A percentile compares a stretch with the other conserved stretches of the same genome.
Conservation (phyloP, 768 basidiomycete genomes). For the Kwoniella newhampshirensis region DNA sequence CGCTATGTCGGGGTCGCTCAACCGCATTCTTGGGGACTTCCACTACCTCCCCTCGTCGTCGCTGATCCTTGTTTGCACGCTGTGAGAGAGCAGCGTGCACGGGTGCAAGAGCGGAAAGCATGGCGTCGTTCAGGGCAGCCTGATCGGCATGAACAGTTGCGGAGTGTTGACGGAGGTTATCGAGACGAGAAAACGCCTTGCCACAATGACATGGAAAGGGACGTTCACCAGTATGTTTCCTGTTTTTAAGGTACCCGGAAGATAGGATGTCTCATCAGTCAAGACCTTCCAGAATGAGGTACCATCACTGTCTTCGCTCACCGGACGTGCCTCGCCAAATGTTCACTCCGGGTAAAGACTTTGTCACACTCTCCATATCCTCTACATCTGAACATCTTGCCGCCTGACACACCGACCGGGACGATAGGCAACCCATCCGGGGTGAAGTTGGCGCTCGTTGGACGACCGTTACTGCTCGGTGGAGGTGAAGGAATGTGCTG, state of each 20-base stretch:
- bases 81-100: constrained; percentile 50
- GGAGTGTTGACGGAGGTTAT: constrained; percentile 94
- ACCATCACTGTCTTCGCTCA: constrained; percentile 54
- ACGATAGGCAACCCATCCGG: constrained; percentile 45
- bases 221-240: constrained; percentile 96
- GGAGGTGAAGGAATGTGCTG: constrained; percentile 43
- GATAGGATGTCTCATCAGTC: not conserved
- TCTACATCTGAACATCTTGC: constrained; percentile 89
- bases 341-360: constrained; percentile 94
- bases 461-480: constrained; percentile 32
- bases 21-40: constrained; percentile 50
- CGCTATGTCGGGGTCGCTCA: constrained; percentile 41
- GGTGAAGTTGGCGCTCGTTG: constrained; percentile 34
- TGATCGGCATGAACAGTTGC: constrained; percentile 97
- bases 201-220: constrained; percentile 95
- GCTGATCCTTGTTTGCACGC: constrained; percentile 49
- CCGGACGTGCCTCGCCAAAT: constrained; percentile 93
- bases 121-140: constrained; percentile 49
- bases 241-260: constrained; percentile 52
- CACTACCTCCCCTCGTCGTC: constrained; percentile 50
- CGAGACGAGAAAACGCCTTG: constrained; percentile 91
- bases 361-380: constrained; percentile 94
- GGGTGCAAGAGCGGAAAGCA: constrained; percentile 47
- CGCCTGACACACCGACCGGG: constrained; percentile 46
- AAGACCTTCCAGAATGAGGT: not conserved